Base-by-base conservation (phyloP, 768 basidiomycete genomes). In the Trametes meyenii region DNA sequence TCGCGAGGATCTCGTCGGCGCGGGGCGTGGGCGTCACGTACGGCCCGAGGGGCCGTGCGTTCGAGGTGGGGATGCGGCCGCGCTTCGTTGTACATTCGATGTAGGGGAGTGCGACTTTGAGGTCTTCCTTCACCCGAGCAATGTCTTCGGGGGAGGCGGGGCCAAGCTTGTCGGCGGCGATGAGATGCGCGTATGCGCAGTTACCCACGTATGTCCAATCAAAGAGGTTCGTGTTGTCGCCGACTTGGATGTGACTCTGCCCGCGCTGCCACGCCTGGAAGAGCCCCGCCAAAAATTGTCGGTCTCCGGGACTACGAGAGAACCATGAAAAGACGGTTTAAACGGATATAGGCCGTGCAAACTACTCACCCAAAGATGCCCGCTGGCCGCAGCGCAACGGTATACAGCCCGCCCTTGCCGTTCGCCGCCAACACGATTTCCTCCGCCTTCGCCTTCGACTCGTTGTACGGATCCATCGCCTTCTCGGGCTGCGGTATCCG, bases 201-300 rank as follows among this genome's bases (percentile, higher is more conserved):
- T 99, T 99, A 55, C 87, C 94, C 67, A 98, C 94, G 71, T 98
- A 98, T 5, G 96, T 97, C 85, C 90, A 95, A 75, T 98, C 97
- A 69, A 92, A 94, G 3, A 98, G 76, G 72, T 98, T 98, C 64
- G 83, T 86, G 76, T 98, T 97, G 76, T 90, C 81, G 39, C 97
- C 97, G 65, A 99, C 87, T 74, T 98, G 96, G 80, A 93, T 91
- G 66, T 92, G 87, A 0, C 94, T 94, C 73, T 97, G 90, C 17
- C 86, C 85, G 45, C 85, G 82, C 69, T 89, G 81, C 73, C 92
- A 89, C 3, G 89, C 94, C 60, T 88, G 77, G 72, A 85, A 87
- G 38, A 96, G 77, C n/a, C 91, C 92, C 1, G 81, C 75, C 75
- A 96, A 86, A 65, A 85, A 81, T 73, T 97, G 95, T 11, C 92